phyloP scores from a whole-genome alignment of 805 yeast genomes.

The Spathaspora girioi region DNA sequence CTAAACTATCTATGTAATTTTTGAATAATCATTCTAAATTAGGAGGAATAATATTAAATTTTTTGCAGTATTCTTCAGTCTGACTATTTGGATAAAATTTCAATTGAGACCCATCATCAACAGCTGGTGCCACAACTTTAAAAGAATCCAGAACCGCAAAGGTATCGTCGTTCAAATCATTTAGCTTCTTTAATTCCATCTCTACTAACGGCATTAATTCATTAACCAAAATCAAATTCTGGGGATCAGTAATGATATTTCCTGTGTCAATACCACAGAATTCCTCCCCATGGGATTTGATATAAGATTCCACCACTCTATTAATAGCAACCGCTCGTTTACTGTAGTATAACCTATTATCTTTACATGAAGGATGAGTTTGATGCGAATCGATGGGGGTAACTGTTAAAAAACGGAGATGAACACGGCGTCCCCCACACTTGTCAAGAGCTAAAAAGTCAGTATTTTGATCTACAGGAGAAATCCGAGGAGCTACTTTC shows the following conservation, averaged over 20 bases:
- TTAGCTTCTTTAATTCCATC: slow-evolving; percentile 13
- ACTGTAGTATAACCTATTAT: slow-evolving; percentile 22
- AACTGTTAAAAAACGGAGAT: slow-evolving; percentile 34
- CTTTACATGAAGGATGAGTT: slow-evolving; percentile 12
- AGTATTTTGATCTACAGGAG: slow-evolving; percentile 21
- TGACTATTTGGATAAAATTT: slow-evolving; percentile 35
- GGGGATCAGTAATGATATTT: slow-evolving; percentile 12
- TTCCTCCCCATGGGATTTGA: slow-evolving; percentile 6
- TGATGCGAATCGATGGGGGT: slow-evolving; percentile 38
- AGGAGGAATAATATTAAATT: slow-evolving; percentile 15
- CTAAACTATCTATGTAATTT: too few species aligned
- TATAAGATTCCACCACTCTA: slow-evolving; percentile 29
- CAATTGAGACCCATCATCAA: slow-evolving; percentile 13
- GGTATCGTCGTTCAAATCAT: slow-evolving; percentile 4
- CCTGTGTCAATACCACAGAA: slow-evolving; percentile 12
- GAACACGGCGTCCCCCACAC: slow-evolving; percentile 58
- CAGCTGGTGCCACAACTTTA: slow-evolving; percentile 23
- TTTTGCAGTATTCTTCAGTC: slow-evolving; percentile 28
- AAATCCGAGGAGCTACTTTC: not conserved
- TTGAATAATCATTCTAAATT: not conserved
- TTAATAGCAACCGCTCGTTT: slow-evolving; percentile 31
- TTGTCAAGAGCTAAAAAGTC: slow-evolving; percentile 80
- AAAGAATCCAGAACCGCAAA: slow-evolving; percentile 23
- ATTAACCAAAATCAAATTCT: slow-evolving; percentile 10
- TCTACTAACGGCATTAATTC: slow-evolving; percentile 19